phyloP scores from a whole-genome alignment of 2,329 filamentous ascomycete genomes.

The Stachybotrys elegans region DNA sequence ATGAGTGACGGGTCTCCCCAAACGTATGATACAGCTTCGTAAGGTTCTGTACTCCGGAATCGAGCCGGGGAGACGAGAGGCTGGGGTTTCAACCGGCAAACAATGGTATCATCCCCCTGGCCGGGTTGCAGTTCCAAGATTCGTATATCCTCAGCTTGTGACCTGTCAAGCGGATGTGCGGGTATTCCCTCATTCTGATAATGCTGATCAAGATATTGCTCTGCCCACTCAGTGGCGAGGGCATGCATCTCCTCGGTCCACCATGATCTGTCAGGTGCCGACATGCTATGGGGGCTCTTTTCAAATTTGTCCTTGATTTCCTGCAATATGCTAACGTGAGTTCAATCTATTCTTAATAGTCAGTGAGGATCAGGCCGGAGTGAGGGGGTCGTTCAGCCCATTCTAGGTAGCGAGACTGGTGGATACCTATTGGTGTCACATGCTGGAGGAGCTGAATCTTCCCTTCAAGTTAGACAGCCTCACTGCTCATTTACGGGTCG shows the following conservation, averaged over 20 bases:
- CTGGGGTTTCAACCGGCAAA: background rate
- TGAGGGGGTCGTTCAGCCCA: too few relatives aligned
- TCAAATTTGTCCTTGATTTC: too few relatives aligned
- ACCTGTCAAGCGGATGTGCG: background rate
- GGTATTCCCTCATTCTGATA: background rate
- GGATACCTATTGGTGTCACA: too few relatives aligned
- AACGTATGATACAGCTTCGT: background rate
- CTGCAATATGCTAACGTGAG: too few relatives aligned
- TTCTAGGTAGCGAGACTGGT: too few relatives aligned
- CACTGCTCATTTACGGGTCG: too few relatives aligned
- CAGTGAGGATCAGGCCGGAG: too few relatives aligned
- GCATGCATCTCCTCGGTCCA: background rate
- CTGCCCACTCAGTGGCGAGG: background rate
- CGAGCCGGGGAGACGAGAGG: background rate
- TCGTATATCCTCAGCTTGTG: background rate
- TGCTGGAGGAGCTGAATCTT: too few relatives aligned
- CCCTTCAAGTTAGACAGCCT: too few relatives aligned
- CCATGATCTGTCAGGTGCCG: too few relatives aligned
- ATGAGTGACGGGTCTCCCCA: background rate
- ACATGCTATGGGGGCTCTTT: too few relatives aligned
- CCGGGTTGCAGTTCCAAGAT: background rate
- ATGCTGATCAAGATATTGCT: background rate
- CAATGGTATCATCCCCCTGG: background rate
- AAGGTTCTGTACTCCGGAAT: background rate
- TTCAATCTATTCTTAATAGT: too few relatives aligned